Base-by-base conservation (phyloP, 805 yeast species). In the Hagleromyces aurorensis region DNA sequence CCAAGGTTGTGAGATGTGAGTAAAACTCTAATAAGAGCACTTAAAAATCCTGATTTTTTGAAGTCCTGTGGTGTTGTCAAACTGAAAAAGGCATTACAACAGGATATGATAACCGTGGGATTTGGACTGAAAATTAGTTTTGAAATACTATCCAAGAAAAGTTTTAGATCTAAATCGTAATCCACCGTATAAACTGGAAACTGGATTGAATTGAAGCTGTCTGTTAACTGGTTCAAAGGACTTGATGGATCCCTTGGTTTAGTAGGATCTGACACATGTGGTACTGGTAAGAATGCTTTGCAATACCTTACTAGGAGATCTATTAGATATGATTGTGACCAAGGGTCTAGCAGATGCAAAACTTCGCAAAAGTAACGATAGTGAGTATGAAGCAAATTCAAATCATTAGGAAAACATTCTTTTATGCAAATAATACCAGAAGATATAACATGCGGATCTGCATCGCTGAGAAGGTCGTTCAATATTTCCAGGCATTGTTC, bases 331-430 rank as follows among this genome's bases (percentile, higher is more conserved):
- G 67, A 53, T 46, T 81, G 86, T 6, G 84, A 59, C 80, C 86
- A 83, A 30, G 77, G 78, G 35, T 86, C 94, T 32, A 89, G 62
- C 2, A 67, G 62, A 0, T 47, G 40, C 16, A 73, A 38, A 18
- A 65, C 54, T 1, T 59, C 47, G 35, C 84, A 74, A 28, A 69
- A 67, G 13, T 75, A 65, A 17, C 81, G 67, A 49, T 68, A 81
- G 42, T 75, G 73, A 3, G 78, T 72, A 50, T 91, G 97, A 2
- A 89, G 54, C 19, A 81, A 53, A 3, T 72, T 80, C 53, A 80
- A 67, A 23, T 69, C 64, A 18, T 72, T 69, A 0, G 75, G 71
- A 30, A 71, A 70, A 13, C 78, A 57, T 25, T 66, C 63, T 32
- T 64, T 62, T 38, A 69, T 70, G 1, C 81, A 62, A 13, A 71